Evolutionary conservation across 176 grass and related monocot species (phyloP), one percentile per base, ranked within the genome.

Genomic region (Hordeum marinum): DNA sequence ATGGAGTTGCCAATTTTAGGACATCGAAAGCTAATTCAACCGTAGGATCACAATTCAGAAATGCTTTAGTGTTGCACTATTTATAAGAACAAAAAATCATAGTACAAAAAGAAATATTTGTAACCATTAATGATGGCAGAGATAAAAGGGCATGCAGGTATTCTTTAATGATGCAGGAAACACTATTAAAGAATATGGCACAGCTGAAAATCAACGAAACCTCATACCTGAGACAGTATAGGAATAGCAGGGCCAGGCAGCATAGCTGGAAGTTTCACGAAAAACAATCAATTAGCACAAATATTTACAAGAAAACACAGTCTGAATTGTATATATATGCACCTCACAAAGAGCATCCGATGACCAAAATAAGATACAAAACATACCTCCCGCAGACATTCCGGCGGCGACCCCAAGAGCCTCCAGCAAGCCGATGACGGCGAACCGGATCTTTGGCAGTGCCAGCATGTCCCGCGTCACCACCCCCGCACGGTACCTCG

Each of bases 211-310:
- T 61, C 9, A 86, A 71, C 25, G 3, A 74, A 34, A 66, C 29
- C 63, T 36, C 45, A 54, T 93, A 98, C 95, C 95, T 98, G 95
- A 68, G 95, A 98, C 6, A 98, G 75, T 88, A 98, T 92, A 40
- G 95, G 95, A 87, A 98, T 98, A 26, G 91, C 83, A 88, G 95
- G 93, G 27, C 95, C 95, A 83, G 95, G 93, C 77, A 98, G 75
- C 89, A 95, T 89, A 85, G 93, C 95, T 98, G 87, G 42, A 90
- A 61, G 9, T 43, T 68, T 58, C 25, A 82, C 23, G 81, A 18
- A 18, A 52, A 52, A 18, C 15, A 52, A 52, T 52, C 48, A 80
- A 80, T 82, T 63, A 87, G 35, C 62, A 10, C 1, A 37, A 20
- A 25, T 14, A 24, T 68, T 37, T 61, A 39, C 32, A 67, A 9